Conservation (phyloP, 2,329 filamentous ascomycete genomes). For the Phyllosticta paracitricarpa region DNA sequence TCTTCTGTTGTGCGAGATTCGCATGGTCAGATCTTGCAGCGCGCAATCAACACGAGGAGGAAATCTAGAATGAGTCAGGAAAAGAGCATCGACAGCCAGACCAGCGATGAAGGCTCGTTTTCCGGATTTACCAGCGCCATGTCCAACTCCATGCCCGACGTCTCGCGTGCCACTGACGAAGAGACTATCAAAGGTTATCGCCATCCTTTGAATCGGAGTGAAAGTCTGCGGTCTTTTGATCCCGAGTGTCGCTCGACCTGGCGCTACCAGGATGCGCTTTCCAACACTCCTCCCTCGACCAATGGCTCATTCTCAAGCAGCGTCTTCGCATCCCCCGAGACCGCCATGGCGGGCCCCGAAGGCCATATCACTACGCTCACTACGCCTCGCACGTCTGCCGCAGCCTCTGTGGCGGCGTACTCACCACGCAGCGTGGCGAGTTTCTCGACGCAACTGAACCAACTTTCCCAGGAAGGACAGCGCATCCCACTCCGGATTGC, state of each 20-base stretch:
- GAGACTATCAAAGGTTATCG: slow-evolving; percentile 3
- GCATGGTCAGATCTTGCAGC: not conserved
- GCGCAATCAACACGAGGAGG: slow-evolving; percentile 3
- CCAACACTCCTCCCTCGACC: slow-evolving; percentile 5
- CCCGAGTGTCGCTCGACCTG: slow-evolving; percentile 3
- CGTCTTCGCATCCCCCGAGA: slow-evolving; percentile 7
- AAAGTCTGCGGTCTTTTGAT: slow-evolving; percentile 1
- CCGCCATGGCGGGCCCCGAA: not conserved
- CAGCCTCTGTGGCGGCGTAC: slow-evolving; percentile 4
- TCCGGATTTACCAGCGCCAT: not conserved
- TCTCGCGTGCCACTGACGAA: not conserved
- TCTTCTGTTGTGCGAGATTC: slow-evolving; percentile 2
- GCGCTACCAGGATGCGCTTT: slow-evolving; percentile 1
- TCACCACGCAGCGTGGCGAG: slow-evolving; percentile 5
- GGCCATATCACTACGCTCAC: slow-evolving; percentile 1
- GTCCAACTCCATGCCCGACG: not conserved
- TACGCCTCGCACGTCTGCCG: slow-evolving; percentile 4
- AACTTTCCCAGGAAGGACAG: slow-evolving; percentile 10
- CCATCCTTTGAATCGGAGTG: not conserved
- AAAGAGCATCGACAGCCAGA: not conserved
- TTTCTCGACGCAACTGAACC: slow-evolving; percentile 10
- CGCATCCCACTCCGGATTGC: slow-evolving; percentile 19
- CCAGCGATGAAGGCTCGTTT: not conserved
- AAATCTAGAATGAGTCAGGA: not conserved
- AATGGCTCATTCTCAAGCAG: slow-evolving; percentile 8